Conservation (phyloP, 2,329 filamentous ascomycete genomes). For the Diplodia seriata region DNA sequence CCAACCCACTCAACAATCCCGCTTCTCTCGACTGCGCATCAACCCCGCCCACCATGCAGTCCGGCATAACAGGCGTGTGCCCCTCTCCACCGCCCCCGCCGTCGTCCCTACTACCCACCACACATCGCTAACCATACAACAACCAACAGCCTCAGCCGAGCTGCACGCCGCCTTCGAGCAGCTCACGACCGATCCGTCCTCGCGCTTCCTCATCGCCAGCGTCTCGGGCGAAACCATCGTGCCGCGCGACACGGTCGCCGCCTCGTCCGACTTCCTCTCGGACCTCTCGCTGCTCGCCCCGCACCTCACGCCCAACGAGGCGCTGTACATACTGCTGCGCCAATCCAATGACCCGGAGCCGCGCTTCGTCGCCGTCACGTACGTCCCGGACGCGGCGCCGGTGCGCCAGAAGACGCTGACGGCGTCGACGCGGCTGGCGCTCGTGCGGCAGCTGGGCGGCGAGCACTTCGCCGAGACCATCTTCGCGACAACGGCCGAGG, state of each 20-base stretch:
- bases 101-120: not conserved
- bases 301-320: constrained; percentile 69
- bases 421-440: constrained; percentile 75
- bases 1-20: not conserved
- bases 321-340: constrained; percentile 78
- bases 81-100: constrained; percentile 24
- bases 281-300: constrained; percentile 69
- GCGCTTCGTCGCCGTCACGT: constrained; percentile 71
- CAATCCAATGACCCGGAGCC: constrained; percentile 51
- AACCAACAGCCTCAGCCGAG: constrained; percentile 74
- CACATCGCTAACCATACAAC: constrained; percentile 35
- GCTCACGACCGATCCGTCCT: constrained; percentile 66
- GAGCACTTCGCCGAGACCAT: constrained; percentile 80
- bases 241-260: constrained; percentile 63
- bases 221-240: constrained; percentile 73
- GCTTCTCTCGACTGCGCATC: not conserved
- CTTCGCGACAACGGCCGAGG: constrained; percentile 72
- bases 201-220: constrained; percentile 74
- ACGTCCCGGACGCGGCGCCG: constrained; percentile 78
- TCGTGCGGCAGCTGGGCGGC: constrained; percentile 76
- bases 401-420: constrained; percentile 90
- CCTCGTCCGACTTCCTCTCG: constrained; percentile 63
- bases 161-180: constrained; percentile 75
- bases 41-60: constrained; percentile 68
- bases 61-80: constrained; percentile 72